Evolutionary conservation across 768 basidiomycete species (phyloP).

Genomic region (Termitomyces sp.): DNA sequence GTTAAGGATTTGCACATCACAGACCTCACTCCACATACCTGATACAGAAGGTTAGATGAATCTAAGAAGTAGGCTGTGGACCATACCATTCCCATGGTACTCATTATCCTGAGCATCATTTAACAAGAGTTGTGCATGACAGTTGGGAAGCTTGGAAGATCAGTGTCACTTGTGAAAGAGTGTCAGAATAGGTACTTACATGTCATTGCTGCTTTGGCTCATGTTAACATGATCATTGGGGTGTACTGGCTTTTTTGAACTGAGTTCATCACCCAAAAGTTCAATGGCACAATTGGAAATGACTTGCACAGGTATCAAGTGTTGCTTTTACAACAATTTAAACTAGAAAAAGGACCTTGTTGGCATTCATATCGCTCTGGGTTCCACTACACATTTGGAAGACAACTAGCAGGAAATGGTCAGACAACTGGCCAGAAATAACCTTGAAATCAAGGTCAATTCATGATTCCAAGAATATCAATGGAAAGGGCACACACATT

Average conservation of each 20-base stretch:
- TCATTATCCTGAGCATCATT: no score
- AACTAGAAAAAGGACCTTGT: slow-evolving; percentile 62
- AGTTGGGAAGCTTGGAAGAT: slow-evolving; percentile 80
- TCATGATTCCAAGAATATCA: background rate
- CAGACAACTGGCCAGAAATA: slow-evolving; percentile 90
- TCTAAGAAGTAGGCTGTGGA: background rate
- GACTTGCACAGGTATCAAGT: slow-evolving; percentile 50
- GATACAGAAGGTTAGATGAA: slow-evolving; percentile 18
- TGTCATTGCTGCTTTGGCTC: slow-evolving; percentile 98
- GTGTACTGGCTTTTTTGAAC: slow-evolving; percentile 96
- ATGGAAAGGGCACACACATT: slow-evolving; percentile 50
- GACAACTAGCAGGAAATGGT: slow-evolving; percentile 97
- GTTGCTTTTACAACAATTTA: background rate
- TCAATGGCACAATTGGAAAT: slow-evolving; percentile 99
- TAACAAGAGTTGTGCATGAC: slow-evolving; percentile 70
- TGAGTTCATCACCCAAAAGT: slow-evolving; percentile 90
- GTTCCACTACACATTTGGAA: slow-evolving; percentile 99
- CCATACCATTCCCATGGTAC: slow-evolving; percentile 59
- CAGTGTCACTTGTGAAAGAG: background rate
- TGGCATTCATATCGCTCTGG: slow-evolving; percentile 99
- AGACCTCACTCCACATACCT: slow-evolving; percentile 90
- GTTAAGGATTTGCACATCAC: slow-evolving; percentile 22
- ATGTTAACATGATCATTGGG: slow-evolving; percentile 99
- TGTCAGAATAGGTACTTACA: slow-evolving; percentile 48
- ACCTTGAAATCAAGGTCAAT: slow-evolving; percentile 50